Base-by-base conservation (phyloP, 2,329 filamentous ascomycete species). In the Ascochyta clinopodiicola region DNA sequence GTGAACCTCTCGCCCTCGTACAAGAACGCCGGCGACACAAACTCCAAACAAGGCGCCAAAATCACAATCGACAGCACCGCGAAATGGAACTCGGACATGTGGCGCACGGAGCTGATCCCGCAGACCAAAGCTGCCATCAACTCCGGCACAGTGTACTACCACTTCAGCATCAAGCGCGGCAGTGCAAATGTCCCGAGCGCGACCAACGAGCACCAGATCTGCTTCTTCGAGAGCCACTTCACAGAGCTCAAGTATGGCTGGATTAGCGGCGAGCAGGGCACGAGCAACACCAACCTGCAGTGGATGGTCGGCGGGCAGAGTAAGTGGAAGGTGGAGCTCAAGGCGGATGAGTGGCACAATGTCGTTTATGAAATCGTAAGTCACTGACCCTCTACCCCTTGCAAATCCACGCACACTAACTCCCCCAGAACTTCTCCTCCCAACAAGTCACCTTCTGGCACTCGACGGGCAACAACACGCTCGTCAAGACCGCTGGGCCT, bases 11-110 rank as follows among this genome's bases (percentile, higher is more conserved):
- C 81, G 2, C 73, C 84, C 0, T 73, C 76, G 54, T 87, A 80
- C 80, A 88, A 88, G 77, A 90, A 89, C 75, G 84, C 86, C 0
- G 82, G 82, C 62, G 88, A 90, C 72, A 79, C 78, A 0, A 79
- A 78, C 44, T 86, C 85, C 44, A 81, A 78, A 32, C 84, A 89
- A 74, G 89, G 88, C 17, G 85, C 84, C 62, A 88, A 88, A 70
- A 85, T 91, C 74, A 88, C 86, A 4, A 86, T 91, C 59, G 81
- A 81, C 65, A 71, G 74, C 65, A 87, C 84, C 1, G 81, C 88
- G 1, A 89, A 85, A 72, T 91, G 88, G 88, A 87, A 91, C 74
- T 86, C 85, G 21, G 86, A 90, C 70, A 91, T 91, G 88, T 85
- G 87, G 71, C 83, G 88, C 46, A 90, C 86, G 0, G 89, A 91